Evolutionary conservation across 805 yeast genomes (phyloP), one percentile per base, ranked within the genome.

Genomic region (Saccharomycopsis selenospora): DNA sequence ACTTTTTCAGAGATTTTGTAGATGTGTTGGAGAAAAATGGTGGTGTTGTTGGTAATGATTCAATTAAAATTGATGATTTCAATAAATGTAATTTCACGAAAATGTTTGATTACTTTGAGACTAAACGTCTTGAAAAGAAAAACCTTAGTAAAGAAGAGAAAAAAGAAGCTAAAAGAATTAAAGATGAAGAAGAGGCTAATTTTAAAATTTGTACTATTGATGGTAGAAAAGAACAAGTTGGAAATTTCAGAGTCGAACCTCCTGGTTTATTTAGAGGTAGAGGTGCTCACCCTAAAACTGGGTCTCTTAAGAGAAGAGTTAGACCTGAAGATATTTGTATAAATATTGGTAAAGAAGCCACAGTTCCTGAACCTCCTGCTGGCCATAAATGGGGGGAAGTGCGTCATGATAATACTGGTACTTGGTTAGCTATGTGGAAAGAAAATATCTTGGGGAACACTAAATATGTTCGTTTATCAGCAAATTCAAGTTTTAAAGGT

Each of bases 361-460:
- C 75, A 17, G 69, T 88, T 2, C 98, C 99, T 2, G 72, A 70
- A 3, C 85, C 96, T 1, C 97, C 97, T 2, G 76, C 66, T 10
- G 96, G 96, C 1, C 96, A 88, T 59, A 55, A 70, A 40, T 91
- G 99, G 99, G 96, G 85, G 13, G 95, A 86, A 56, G 73, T 91
- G 23, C 76, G 75, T 55, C 95, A 90, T 62, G 97, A 91, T 62
- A 83, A 84, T 57, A 82, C 89, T 0, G 97, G 90, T 24, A 80
- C 91, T 10, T 91, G 99, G 99, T 71, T 91, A 47, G 98, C 97
- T 0, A 89, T 83, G 85, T 91, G 97, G 97, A 81, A 84, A 61
- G 98, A 91, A 65, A 91, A 91, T 60, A 85, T 91, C 56, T 79
- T 86, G 43, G 85, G 84, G 56, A 73, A 83, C 25, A 77, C 80